phyloP scores from a whole-genome alignment of 805 yeast species.

The Monosporozyma servazzii region DNA sequence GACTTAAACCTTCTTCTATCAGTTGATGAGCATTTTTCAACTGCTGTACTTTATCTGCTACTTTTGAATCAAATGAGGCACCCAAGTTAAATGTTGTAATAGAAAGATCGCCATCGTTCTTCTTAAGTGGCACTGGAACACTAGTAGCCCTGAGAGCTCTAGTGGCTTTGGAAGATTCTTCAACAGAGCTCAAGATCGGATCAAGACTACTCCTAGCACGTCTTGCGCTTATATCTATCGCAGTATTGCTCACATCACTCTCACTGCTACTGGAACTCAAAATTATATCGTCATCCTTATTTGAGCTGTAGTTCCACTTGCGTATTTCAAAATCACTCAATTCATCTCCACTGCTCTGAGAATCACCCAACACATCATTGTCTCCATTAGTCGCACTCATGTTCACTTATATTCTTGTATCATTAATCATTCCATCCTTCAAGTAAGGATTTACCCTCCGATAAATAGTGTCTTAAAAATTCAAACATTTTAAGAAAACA shows the following conservation, averaged over 20 bases:
- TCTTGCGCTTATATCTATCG: not conserved
- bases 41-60: constrained; percentile 8
- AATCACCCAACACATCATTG: not conserved
- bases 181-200: not conserved
- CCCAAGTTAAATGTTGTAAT: constrained; percentile 14
- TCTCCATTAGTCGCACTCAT: not conserved
- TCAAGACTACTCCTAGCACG: not conserved
- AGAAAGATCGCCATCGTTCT: not conserved
- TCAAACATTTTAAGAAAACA: not conserved
- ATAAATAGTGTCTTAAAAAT: not conserved
- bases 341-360: not conserved
- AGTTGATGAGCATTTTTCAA: constrained; percentile 2
- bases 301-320: not conserved
- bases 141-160: not conserved
- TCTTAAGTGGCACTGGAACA: not conserved
- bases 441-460: not conserved
- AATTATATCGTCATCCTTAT: not conserved
- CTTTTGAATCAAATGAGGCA: constrained; percentile 12
- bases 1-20: not conserved
- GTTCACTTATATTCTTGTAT: not conserved
- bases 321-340: not conserved
- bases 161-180: not conserved
- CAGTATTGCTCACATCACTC: not conserved
- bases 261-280: not conserved
- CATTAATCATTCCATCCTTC: not conserved